Percentiles rank a stretch among this genome's conserved stretches.
Conservation (phyloP, 2,329 filamentous ascomycete genomes). For the Diaporthe capsici region DNA sequence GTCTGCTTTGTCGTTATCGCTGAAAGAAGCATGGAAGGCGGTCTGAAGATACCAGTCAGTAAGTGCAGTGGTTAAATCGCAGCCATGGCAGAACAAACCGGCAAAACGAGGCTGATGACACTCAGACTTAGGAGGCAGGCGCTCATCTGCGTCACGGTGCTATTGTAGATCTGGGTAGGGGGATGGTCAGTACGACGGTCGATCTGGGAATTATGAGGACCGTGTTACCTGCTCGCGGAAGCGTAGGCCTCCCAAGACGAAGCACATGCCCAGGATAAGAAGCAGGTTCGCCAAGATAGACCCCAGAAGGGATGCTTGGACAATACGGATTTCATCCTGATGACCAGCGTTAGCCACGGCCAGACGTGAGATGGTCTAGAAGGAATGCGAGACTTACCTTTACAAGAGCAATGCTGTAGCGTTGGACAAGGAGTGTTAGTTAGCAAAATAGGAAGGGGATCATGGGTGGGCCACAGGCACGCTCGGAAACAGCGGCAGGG, state of each 20-base stretch:
- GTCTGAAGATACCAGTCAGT: constrained; percentile 64
- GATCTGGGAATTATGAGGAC: background rate
- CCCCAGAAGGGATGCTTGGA: constrained; percentile 90
- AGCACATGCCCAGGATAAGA: constrained; percentile 92
- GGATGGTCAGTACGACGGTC: constrained; percentile 20
- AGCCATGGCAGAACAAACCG: constrained; percentile 64
- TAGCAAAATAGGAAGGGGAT: constrained; percentile 44
- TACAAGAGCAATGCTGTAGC: constrained; percentile 78
- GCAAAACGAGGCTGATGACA: constrained; percentile 89
- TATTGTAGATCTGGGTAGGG: constrained; percentile 82
- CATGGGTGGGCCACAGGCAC: constrained; percentile 43
- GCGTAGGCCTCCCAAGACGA: constrained; percentile 86
- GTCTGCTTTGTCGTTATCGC: constrained; percentile 73
- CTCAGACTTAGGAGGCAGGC: constrained; percentile 91
- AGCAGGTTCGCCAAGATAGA: constrained; percentile 92
- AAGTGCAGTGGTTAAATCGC: constrained; percentile 37
- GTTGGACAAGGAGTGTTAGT: constrained; percentile 52
- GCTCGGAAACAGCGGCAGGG: constrained; percentile 19
- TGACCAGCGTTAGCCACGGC: constrained; percentile 45
- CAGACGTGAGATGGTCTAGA: background rate
- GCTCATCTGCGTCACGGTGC: constrained; percentile 95
- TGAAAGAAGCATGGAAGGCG: constrained; percentile 92
- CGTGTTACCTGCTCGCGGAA: constrained; percentile 83
- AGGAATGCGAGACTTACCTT: constrained; percentile 64
- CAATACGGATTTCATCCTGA: constrained; percentile 86